Conservation (phyloP, 169 alveolate species). For the Neospora caninum region DNA sequence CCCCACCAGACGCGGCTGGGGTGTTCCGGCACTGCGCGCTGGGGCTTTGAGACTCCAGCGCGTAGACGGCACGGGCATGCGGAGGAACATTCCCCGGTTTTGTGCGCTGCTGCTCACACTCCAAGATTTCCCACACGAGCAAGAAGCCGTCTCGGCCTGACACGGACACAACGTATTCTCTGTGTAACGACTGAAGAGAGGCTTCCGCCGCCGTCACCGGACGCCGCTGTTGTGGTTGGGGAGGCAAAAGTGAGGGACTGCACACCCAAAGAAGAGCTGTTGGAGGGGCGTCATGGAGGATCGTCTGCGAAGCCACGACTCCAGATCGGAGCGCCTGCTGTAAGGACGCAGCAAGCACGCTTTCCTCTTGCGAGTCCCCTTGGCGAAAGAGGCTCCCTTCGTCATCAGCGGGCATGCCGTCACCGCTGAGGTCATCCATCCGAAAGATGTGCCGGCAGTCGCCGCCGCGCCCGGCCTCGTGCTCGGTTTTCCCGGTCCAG, state of each 20-base stretch:
- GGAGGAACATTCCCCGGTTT: background rate
- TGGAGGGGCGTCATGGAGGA: background rate
- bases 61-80: background rate
- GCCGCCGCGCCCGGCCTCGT: background rate
- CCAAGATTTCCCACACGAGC: background rate
- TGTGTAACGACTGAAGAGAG: background rate
- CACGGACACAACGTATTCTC: background rate
- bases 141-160: background rate
- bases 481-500: background rate
- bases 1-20: background rate
- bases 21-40: background rate
- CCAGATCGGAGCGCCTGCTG: background rate
- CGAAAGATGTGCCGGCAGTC: background rate
- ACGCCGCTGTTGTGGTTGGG: background rate
- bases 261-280: constrained; percentile 21
- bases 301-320: background rate
- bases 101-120: background rate
- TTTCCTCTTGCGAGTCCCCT: background rate
- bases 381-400: background rate
- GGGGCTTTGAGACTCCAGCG: background rate
- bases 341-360: background rate
- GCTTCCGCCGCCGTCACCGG: background rate
- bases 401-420: background rate
- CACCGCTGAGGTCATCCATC: background rate
- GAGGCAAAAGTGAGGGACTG: background rate